These are phyloP conservation scores for Dendrocalamus latiflorus DNA, from an alignment of 202 grass and related monocot genomes.

Conservation along the genomic window DNA sequence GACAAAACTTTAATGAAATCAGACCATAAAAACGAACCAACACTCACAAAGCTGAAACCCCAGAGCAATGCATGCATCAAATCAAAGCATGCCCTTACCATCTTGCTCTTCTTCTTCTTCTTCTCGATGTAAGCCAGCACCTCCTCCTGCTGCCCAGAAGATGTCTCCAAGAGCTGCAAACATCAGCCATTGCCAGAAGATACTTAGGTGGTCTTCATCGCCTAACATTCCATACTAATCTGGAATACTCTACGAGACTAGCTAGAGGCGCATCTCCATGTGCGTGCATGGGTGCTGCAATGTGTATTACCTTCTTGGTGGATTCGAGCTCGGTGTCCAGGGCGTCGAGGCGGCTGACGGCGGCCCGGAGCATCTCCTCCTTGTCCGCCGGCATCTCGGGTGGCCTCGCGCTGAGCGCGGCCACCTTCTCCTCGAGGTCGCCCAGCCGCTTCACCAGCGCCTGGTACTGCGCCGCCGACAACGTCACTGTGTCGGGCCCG, in stretches of 20 bases:
- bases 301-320: conserved; percentile 67
- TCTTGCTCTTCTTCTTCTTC: conserved; percentile 80
- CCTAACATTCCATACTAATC: not conserved
- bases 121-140: conserved; percentile 90
- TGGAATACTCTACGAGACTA: not conserved
- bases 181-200: not conserved
- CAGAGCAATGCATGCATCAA: not conserved
- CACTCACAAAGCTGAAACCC: not conserved
- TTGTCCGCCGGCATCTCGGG: conserved; percentile 63
- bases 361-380: no score
- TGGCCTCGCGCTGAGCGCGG: conserved; percentile 26
- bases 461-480: conserved; percentile 58
- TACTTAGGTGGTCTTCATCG: not conserved
- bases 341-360: conserved; percentile 50
- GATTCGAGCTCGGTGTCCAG: conserved; percentile 76
- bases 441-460: conserved; percentile 55
- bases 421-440: conserved; percentile 80
- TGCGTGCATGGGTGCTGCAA: not conserved
- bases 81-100: conserved; percentile 41
- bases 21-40: not conserved
- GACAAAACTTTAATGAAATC: conserved; percentile 46
- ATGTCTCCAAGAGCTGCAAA: conserved; percentile 64
- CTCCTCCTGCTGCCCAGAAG: conserved; percentile 62
- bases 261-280: not conserved
- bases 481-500: not conserved